Evolutionary conservation across 2,329 filamentous ascomycete species (phyloP), one percentile per base, ranked within the genome.

Genomic region (Sporothrix globosa): DNA sequence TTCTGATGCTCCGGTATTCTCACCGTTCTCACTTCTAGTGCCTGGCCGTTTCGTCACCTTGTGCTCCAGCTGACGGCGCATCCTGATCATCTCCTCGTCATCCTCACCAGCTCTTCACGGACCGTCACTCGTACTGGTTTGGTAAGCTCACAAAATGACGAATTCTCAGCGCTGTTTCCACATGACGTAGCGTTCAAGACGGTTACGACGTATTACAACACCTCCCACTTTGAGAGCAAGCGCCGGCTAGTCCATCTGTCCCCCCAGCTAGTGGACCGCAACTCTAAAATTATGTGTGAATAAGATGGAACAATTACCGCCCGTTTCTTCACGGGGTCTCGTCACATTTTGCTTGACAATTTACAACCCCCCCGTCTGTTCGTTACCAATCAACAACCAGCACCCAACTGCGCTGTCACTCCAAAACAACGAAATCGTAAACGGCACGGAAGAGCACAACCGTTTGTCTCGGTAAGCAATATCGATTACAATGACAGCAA

Each of bases 241-340:
- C 34, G 34, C 34, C 34, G 34, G 3, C 50, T 53, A 53, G 52
- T 30, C 13, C 24, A 54, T 21, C 7, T 39, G 54, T 44, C 27
- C 41, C 41, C 14, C 44, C 14, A 48, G 5, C 13, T 48, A 14
- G n/a, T 24, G 7, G 34, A 9, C 34, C n/a, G 50, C 50, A 10
- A n/a, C n/a, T 10, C 24, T 9, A 6, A 34, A 34, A 53, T 19
- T 24, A 0, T 48, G 3, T 2, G 30, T 46, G 24, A 17, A 41
- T 69, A 71, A 69, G 70, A 71, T 69, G 70, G 70, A 56, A n/a
- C 39, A 71, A 71, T 11, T 66, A 66, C 67, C 52, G 52, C 21
- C 70, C 70, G 70, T 27, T 19, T 24, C 56, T 14, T 61, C 34
- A 56, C 50, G 17, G 21, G 54, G 6, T 58, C n/a, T 58, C 30